Evolutionary conservation across 257 asterid genomes (phyloP).

Genomic region (Solanum paucissectum): DNA sequence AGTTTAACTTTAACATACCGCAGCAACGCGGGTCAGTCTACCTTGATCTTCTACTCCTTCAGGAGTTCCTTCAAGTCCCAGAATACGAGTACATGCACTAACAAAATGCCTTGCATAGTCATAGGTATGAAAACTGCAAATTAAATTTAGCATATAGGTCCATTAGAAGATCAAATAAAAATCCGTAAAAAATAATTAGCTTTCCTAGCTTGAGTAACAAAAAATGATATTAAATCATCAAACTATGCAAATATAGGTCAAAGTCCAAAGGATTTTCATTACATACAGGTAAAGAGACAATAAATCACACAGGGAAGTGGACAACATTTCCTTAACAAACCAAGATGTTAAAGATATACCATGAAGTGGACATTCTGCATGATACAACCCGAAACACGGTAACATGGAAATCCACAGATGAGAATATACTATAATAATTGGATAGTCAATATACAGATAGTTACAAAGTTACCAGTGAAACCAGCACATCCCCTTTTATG

Average conservation of each 20-base stretch:
- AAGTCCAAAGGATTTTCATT: neutral
- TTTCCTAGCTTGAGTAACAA: neutral
- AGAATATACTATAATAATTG: neutral
- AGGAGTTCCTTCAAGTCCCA: conserved; percentile 95
- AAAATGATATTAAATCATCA: neutral
- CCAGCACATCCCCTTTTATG: neutral
- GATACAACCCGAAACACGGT: neutral
- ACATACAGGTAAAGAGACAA: neutral
- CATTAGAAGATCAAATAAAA: conserved; percentile 8
- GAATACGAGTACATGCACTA: conserved; percentile 94
- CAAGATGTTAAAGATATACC: neutral
- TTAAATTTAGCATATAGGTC: conserved; percentile 11
- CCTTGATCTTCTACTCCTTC: conserved; percentile 99
- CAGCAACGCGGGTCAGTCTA: conserved; percentile 94
- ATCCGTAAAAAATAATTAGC: neutral
- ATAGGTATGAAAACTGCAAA: conserved; percentile 82
- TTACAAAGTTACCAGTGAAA: neutral
- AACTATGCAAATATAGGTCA: neutral
- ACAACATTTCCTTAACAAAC: neutral
- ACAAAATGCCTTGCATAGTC: conserved; percentile 94
- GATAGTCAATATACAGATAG: neutral
- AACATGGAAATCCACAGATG: neutral
- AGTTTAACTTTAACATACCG: conserved; percentile 38
- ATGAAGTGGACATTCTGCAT: neutral
- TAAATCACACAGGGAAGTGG: neutral